A percentile compares a stretch with the other conserved stretches of the same genome.
phyloP scores from a whole-genome alignment of 257 asterid species.

The Gynochthodes officinalis region DNA sequence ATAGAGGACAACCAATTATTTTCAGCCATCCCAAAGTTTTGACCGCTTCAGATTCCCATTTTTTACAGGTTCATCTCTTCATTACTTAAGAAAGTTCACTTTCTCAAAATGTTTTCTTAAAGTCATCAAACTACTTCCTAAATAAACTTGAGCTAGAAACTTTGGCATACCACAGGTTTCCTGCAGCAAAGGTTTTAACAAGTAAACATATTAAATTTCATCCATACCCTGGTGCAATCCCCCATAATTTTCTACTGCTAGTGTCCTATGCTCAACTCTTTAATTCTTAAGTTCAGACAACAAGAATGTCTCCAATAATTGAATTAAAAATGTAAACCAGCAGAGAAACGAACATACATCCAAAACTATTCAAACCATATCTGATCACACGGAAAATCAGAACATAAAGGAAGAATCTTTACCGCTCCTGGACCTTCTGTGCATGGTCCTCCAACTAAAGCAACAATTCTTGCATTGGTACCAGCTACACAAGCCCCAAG shows the following conservation, averaged over 20 bases:
- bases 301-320: background rate
- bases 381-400: background rate
- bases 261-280: background rate
- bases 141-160: background rate
- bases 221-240: background rate
- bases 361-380: background rate
- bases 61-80: background rate
- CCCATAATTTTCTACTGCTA: background rate
- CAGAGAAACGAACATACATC: background rate
- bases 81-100: background rate
- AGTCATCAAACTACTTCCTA: background rate
- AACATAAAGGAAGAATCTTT: slow-evolving; percentile 32
- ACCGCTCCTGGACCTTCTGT: slow-evolving; percentile 99
- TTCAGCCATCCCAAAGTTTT: background rate
- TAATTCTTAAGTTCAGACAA: background rate
- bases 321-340: background rate
- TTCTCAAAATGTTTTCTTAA: too few species aligned
- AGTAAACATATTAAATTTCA: background rate
- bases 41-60: background rate
- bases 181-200: background rate
- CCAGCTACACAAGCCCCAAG: slow-evolving; percentile 83
- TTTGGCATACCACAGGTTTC: background rate
- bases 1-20: background rate
- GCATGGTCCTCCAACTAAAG: slow-evolving; percentile 97
- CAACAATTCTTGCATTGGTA: slow-evolving; percentile 79